Conservation (phyloP, 768 basidiomycete species). For the Leccinum boreale region DNA sequence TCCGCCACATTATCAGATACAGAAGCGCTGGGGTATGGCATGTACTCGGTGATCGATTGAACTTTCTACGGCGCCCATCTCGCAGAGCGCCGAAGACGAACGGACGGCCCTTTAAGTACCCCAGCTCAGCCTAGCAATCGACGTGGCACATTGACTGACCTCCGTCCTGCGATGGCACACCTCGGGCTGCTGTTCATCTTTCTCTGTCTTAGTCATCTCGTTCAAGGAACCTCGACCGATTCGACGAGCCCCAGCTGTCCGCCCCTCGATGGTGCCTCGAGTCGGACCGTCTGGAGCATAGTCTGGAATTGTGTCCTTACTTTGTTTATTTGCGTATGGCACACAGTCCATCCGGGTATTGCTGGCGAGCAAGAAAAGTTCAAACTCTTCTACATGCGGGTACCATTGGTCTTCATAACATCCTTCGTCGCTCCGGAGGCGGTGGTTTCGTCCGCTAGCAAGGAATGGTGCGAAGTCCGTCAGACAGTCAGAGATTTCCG, state of each 20-base stretch:
- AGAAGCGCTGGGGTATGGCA: neutral
- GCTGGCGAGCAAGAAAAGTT: neutral
- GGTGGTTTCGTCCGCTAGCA: neutral
- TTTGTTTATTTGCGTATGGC: conserved; percentile 1
- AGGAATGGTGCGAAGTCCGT: neutral
- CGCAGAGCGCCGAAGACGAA: neutral
- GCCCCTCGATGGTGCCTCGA: neutral
- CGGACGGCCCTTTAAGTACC: neutral
- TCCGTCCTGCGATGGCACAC: neutral
- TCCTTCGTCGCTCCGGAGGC: neutral
- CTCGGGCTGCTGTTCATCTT: neutral
- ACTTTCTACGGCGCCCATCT: neutral
- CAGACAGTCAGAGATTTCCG: neutral
- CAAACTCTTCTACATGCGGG: neutral
- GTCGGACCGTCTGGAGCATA: neutral
- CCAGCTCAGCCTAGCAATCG: neutral
- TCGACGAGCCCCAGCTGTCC: neutral
- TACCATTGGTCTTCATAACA: neutral
- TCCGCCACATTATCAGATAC: neutral
- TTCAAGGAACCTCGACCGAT: neutral
- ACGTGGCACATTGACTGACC: neutral
- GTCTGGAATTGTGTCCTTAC: neutral
- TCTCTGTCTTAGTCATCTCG: neutral
- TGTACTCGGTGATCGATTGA: neutral
- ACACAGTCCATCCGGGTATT: neutral